Percentiles rank a stretch among this genome's conserved stretches.
These are phyloP conservation scores for Xylariaceae sp. DNA, from an alignment of 2,329 filamentous ascomycete genomes.

Conservation along the genomic window DNA sequence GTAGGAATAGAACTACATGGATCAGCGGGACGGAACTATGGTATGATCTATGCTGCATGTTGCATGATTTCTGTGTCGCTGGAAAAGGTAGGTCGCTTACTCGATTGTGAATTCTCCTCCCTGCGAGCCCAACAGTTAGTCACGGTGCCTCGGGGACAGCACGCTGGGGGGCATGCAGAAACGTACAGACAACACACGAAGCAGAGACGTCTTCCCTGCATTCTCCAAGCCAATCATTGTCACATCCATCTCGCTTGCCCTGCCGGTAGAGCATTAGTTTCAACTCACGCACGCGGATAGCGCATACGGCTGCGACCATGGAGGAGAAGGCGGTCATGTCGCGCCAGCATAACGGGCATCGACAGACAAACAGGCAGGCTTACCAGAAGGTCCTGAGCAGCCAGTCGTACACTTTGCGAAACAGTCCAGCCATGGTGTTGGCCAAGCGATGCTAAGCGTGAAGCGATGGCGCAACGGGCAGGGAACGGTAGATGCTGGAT, in stretches of 20 bases:
- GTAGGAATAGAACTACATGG: conserved; percentile 85
- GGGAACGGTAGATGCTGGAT: not conserved
- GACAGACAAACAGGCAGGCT: conserved; percentile 34
- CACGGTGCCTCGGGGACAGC: conserved; percentile 9
- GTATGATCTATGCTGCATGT: conserved; percentile 19
- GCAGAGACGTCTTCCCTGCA: conserved; percentile 91
- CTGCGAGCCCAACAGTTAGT: conserved; percentile 44
- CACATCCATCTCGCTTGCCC: conserved; percentile 99
- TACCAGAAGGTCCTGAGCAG: conserved; percentile 95
- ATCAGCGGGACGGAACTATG: conserved; percentile 33
- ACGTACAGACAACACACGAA: conserved; percentile 90
- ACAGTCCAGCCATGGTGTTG: conserved; percentile 76
- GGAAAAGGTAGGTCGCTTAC: conserved; percentile 54
- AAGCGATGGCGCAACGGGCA: conserved; percentile 6
- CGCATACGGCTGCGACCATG: conserved; percentile 25
- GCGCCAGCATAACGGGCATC: conserved; percentile 23
- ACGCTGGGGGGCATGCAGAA: conserved; percentile 14
- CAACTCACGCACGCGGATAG: conserved; percentile 1
- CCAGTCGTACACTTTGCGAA: conserved; percentile 97
- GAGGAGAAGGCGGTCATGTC: conserved; percentile 24
- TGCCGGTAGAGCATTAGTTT: conserved; percentile 36
- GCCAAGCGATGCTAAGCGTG: conserved; percentile 3
- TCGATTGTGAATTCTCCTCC: conserved; percentile 98
- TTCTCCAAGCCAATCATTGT: conserved; percentile 98
- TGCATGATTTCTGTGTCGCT: conserved; percentile 4